phyloP scores from a whole-genome alignment of 2,329 filamentous ascomycete genomes.

The Penicillium verrucosum region DNA sequence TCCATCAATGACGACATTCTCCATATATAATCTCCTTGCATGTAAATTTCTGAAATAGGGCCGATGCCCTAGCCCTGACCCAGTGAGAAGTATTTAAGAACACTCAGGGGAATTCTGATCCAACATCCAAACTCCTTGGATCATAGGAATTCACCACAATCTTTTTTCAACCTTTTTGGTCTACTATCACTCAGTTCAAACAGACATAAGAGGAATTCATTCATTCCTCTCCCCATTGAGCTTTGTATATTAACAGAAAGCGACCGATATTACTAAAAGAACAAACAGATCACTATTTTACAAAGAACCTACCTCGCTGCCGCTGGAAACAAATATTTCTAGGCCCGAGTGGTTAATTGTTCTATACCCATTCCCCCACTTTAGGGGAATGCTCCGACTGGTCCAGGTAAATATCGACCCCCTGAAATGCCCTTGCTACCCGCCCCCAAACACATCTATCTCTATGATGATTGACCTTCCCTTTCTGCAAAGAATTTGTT shows the following conservation, averaged over 20 bases:
- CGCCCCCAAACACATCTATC: not conserved
- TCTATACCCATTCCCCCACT: too few relatives aligned
- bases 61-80: slow-evolving; percentile 15
- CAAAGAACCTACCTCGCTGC: not conserved
- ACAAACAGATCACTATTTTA: too few relatives aligned
- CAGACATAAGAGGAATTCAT: not conserved
- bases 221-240: not conserved
- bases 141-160: not conserved
- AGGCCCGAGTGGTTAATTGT: too few relatives aligned
- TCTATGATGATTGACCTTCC: slow-evolving; percentile 18
- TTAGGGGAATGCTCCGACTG: slow-evolving; percentile 3
- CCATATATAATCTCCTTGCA: slow-evolving; percentile 7
- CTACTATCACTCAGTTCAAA: not conserved
- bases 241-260: not conserved
- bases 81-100: slow-evolving; percentile 12
- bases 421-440: not conserved
- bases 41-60: slow-evolving; percentile 13
- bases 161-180: not conserved
- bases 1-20: slow-evolving; percentile 16
- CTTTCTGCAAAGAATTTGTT: slow-evolving; percentile 18
- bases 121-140: not conserved
- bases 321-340: not conserved
- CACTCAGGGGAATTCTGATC: not conserved
- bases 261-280: not conserved
- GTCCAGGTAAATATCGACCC: not conserved